Evolutionary conservation across 2,329 filamentous ascomycete species (phyloP), one percentile per base, ranked within the genome.

Genomic region (Aureobasidium namibiae): DNA sequence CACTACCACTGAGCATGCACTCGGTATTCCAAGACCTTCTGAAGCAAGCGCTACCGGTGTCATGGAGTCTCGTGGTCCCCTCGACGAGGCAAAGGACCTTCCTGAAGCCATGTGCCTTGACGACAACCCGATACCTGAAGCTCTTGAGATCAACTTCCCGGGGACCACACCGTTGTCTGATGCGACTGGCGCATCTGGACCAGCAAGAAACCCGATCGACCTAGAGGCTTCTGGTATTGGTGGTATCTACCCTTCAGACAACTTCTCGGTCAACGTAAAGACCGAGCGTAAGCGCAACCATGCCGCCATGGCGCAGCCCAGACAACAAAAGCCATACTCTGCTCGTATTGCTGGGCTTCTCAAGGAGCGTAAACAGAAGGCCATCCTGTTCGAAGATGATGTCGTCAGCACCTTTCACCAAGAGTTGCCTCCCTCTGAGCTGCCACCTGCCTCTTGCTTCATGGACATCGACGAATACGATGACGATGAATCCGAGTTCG

Each of bases 371-470:
- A 60, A 45, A 16, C 60, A 23, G 53, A 61, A 13, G 46, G 60
- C 46, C 45, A 65, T 46, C 21, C 61, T 53, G 82, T 76, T 96
- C 85, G 60, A 81, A 72, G 23, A 95, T 75, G 23, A 92, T 78
- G 67, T 86, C 77, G 42, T 87, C 74, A 64, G 90, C 77, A 60
- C 88, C 75, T 62, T 92, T 81, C 60, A 87, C 78, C 52, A 92
- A 75, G 53, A 92, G 78, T 49, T 79, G 7, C 73, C 74, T 0
- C 75, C 70, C 13, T 78, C 77, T 0, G 59, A 64, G 8, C 69
- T 80, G 1, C 77, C 77, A 2, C 74, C 75, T 1, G 72, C 77
- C 0, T 74, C 75, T 0, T 67, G 63, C 59, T 77, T 74, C 61
- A 70, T 76, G 29, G 70, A 72, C 0, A 69, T 73, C 48, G 71